A percentile compares a stretch with the other conserved stretches of the same genome.
These are phyloP conservation scores for Cercospora brassicicola DNA, from an alignment of 2,329 filamentous ascomycete genomes.

Conservation along the genomic window DNA sequence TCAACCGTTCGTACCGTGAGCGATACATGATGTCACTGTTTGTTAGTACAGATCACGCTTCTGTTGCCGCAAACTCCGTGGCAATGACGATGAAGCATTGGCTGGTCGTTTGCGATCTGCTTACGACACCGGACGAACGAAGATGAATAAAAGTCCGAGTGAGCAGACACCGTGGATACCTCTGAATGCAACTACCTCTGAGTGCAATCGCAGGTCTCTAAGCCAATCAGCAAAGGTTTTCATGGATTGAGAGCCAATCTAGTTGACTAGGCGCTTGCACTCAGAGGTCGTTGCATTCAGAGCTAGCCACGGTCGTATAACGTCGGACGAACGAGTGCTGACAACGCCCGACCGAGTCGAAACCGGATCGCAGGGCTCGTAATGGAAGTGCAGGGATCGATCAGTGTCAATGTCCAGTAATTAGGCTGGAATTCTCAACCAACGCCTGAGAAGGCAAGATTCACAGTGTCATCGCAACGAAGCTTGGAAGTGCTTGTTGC, in stretches of 20 bases:
- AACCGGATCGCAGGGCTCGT: neutral
- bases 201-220: no score
- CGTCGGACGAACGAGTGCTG: neutral
- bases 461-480: neutral
- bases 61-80: neutral
- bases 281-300: no score
- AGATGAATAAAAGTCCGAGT: neutral
- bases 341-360: neutral
- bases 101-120: no score
- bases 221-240: no score
- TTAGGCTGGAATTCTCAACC: neutral
- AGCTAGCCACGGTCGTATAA: neutral
- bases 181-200: no score
- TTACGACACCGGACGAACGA: neutral
- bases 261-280: no score
- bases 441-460: neutral
- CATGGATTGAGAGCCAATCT: no score
- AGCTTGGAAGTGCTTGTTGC: neutral
- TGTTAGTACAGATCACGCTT: neutral
- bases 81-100: neutral
- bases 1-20: neutral
- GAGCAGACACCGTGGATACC: neutral
- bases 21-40: neutral
- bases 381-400: neutral
- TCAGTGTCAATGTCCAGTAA: neutral